Evolutionary conservation across 1,139 yeast species (phyloP), one percentile per base, ranked within the genome.

Genomic region (Barnettozyma hawaiiensis): DNA sequence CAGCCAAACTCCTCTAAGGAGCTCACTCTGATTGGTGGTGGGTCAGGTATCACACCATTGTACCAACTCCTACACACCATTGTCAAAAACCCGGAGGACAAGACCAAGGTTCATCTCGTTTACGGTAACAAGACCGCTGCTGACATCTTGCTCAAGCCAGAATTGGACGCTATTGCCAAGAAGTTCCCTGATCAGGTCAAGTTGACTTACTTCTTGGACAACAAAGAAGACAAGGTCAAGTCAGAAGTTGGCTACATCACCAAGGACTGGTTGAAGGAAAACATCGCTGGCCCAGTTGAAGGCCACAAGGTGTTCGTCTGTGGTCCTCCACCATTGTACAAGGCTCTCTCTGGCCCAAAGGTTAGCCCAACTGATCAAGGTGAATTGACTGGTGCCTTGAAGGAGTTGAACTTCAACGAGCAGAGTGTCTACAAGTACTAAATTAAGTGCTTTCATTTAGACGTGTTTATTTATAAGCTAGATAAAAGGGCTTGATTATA

Each of bases 21-120:
- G 51, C 76, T 94, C 60, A 84, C 85, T 43, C 75, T 92, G 70
- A 73, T 92, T 57, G 97, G 97, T 54, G 98, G 96, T 55, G 98
- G 98, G 60, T 76, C 95, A 39, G 97, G 97, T 66, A 87, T 92
- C 66, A 86, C 97, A 24, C 98, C 97, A 49, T 74, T 90, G 72
- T 89, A 75, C 73, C 98, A 92, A 69, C 68, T 92, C 63, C 66
- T 86, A 52, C 81, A 78, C 55, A 79, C 79, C 51, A 74, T 84
- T 57, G 68, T 81, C 61, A 72, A 73, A 57, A 78, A 89, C 70
- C 87, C 94, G 36, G 67, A 67, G 31, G 97, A 90, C 69, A 83
- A 85, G 64, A 92, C 97, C 59, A 82, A 84, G 71, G 76, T 92
- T 50, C 73, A 78, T 53, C 73, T 92, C 58, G 65, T 82, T 60